phyloP scores from a whole-genome alignment of 1,284 basidiomycete genomes.

The Ceratobasidium sp. region DNA sequence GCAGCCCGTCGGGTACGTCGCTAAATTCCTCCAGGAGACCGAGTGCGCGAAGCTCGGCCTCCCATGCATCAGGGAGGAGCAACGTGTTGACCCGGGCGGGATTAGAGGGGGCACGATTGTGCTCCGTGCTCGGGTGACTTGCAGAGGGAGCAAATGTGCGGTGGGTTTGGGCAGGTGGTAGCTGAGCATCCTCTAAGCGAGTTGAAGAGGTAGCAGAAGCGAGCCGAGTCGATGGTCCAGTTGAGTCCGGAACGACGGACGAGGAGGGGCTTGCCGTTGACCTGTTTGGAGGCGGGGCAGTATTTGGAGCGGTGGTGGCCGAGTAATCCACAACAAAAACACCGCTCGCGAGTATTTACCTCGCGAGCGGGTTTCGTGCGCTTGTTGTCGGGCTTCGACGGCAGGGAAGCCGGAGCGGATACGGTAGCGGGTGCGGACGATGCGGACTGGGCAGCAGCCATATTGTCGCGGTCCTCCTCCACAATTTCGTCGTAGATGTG shows the following conservation, averaged over 20 bases:
- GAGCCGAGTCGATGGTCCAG: neutral
- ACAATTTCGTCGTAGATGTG: neutral
- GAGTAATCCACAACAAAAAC: neutral
- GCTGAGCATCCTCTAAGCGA: conserved; percentile 8
- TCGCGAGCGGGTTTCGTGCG: neutral
- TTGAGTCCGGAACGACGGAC: neutral
- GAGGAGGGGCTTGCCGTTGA: neutral
- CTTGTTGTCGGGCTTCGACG: neutral
- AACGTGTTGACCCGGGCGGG: neutral
- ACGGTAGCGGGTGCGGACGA: neutral
- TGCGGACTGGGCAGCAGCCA: neutral
- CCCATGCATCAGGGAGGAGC: neutral
- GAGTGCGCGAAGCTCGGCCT: neutral
- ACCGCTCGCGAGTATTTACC: neutral
- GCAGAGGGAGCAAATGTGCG: conserved; percentile 37
- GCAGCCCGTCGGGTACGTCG: neutral
- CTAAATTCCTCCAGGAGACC: neutral
- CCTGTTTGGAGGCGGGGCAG: neutral
- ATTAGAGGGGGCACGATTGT: conserved; percentile 26
- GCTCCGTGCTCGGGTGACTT: conserved; percentile 13
- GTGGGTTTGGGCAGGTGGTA: neutral
- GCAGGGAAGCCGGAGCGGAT: too few relatives aligned
- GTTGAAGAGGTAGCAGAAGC: conserved; percentile 40
- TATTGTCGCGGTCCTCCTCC: neutral
- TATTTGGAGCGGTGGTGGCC: neutral